Percentiles rank a stretch among this genome's conserved stretches.
These are phyloP conservation scores for Amaranthus cruentus DNA, from an alignment of 148 eudicot genomes.

Conservation along the genomic window DNA sequence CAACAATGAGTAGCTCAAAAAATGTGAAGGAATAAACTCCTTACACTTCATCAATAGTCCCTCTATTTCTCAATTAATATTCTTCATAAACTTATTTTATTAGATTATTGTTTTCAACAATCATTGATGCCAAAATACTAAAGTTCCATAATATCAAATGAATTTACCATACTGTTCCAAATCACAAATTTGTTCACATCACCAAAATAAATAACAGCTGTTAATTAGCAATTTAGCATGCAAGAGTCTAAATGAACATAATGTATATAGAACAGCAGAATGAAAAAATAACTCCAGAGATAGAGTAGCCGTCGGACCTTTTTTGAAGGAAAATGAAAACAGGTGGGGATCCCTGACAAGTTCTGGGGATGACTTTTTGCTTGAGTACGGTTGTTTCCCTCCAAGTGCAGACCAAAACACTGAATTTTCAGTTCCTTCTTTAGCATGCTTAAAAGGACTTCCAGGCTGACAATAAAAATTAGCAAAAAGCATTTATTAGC, in stretches of 20 bases:
- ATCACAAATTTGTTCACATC: not conserved
- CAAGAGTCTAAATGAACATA: no score
- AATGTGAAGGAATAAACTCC: not conserved
- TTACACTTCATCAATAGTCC: not conserved
- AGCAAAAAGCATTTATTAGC: conserved; percentile 7
- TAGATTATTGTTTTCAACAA: no score
- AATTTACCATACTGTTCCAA: not conserved
- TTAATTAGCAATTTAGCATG: no score
- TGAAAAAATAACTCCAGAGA: not conserved
- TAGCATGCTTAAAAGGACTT: conserved; percentile 61
- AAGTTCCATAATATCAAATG: not conserved
- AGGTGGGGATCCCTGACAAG: conserved; percentile 85
- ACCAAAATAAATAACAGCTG: not conserved
- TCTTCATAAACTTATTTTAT: no score
- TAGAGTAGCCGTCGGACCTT: conserved; percentile 46
- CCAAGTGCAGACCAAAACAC: conserved; percentile 93
- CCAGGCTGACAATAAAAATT: conserved; percentile 60
- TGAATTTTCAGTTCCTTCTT: conserved; percentile 98
- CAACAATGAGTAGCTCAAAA: not conserved
- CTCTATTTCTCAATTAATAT: not conserved
- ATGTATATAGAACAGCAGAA: not conserved
- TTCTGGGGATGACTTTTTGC: conserved; percentile 68
- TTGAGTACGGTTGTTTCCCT: conserved; percentile 78
- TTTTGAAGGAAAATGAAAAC: conserved; percentile 57
- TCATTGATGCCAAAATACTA: no score